Evolutionary conservation across 1,284 basidiomycete species (phyloP), one percentile per base, ranked within the genome.

Genomic region (Dichomitus squalens): DNA sequence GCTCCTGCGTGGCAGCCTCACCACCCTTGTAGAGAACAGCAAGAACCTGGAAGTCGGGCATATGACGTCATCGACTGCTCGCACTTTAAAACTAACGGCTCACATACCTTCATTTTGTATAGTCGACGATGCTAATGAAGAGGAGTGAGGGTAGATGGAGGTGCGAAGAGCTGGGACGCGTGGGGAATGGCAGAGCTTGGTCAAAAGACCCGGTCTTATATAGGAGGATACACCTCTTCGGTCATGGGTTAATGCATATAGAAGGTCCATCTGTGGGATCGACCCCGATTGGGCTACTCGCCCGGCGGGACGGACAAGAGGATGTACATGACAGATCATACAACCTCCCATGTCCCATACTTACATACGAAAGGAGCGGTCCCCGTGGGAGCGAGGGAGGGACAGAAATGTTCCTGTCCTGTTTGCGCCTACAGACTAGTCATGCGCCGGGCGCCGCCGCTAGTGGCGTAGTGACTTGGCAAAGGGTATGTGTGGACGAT

Each of bases 21-120:
- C 80, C 83, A 70, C 90, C 90, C 64, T 84, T 79, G 78, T 93
- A 92, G 54, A 95, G 85, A 66, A 95, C 86, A 67, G 90, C 90
- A 59, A 95, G 83, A 68, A 95, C 78, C 90, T 94, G 60, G 39
- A 53, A 43, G 53, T n/a, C 21, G n/a, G 31, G 16, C 7, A 33
- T 21, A 39, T 58, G 55, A 55, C 53, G 56, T 57, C 58, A 63
- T 40, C 1, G 39, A 50, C 40, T 23, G 49, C 33, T 18, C 12
- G 21, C 14, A 12, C n/a, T 12, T 25, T 14, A 9, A n/a, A 3
- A 9, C 43, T 7, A 23, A 27, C 34, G 38, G 44, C 14, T 40
- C 59, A 34, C 59, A 34, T 39, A 68, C 68, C 67, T 67, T 67
- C 66, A 70, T 68, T 52, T 60, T 63, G 56, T 47, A 8, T 54